These are phyloP conservation scores for Lasiosphaeria miniovina DNA, from an alignment of 495 filamentous ascomycete species.

Conservation along the genomic window DNA sequence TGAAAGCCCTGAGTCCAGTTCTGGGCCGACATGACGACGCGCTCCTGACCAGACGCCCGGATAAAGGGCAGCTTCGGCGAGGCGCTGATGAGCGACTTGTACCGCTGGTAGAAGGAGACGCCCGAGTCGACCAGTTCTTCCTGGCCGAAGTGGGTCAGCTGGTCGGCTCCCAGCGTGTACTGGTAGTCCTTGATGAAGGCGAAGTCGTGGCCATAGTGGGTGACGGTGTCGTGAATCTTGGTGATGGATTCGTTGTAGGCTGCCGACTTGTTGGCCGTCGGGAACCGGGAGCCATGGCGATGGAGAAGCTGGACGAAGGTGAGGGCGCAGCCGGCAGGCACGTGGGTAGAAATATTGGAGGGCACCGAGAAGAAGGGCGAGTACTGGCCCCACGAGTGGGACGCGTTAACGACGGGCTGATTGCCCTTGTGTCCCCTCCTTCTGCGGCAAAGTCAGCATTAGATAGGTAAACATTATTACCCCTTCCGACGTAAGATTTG, in stretches of 20 bases:
- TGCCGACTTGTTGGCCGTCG: constrained; percentile 60
- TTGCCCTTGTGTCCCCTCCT: constrained; percentile 54
- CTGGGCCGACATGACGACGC: constrained; percentile 70
- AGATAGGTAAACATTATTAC: too few relatives aligned
- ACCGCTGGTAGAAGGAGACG: constrained; percentile 67
- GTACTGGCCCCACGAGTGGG: constrained; percentile 83
- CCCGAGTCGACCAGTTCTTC: constrained; percentile 74
- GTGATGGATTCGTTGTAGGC: constrained; percentile 55
- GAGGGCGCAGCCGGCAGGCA: constrained; percentile 63
- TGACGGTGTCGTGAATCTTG: constrained; percentile 57
- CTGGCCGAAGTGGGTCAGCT: constrained; percentile 70
- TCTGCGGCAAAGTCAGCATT: not conserved
- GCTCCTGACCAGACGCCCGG: constrained; percentile 63
- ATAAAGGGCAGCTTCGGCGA: constrained; percentile 60
- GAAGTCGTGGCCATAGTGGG: constrained; percentile 53
- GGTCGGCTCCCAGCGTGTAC: constrained; percentile 71
- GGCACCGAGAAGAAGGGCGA: constrained; percentile 75
- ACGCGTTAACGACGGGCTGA: constrained; percentile 47
- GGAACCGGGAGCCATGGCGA: constrained; percentile 80
- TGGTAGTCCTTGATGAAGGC: constrained; percentile 65
- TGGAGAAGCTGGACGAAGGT: constrained; percentile 78
- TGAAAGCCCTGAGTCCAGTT: constrained; percentile 74
- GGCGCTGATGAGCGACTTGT: constrained; percentile 50
- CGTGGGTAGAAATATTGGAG: constrained; percentile 52
- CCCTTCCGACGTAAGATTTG: not conserved